Evolutionary conservation across 768 basidiomycete species (phyloP), one percentile per base, ranked within the genome.

Genomic region (Mycena polygramma): DNA sequence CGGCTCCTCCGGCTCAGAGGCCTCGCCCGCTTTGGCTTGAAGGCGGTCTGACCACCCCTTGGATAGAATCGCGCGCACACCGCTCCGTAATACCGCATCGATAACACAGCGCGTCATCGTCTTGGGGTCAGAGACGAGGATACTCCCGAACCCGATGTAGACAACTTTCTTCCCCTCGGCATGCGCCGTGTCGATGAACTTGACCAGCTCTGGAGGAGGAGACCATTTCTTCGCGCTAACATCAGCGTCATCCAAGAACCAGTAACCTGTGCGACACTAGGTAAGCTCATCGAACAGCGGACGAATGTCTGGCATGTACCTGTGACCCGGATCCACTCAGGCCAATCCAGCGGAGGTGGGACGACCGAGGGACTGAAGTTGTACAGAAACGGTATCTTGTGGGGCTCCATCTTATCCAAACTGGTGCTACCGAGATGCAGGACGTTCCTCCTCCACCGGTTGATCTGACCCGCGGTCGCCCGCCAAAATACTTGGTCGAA

Each of bases 401-500:
- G 96, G 43, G 94, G 94, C 77, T 98, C 96, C 91, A 99, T 94
- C 81, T 92, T 96, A 80, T 99, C 98, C 51, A 98, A 84, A 73
- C 86, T 96, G 20, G 97, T 98, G 71, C 92, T 86, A 4, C 88
- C 88, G 43, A 99, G 87, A 57, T 87, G 88, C 24, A 99, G 82
- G 9, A 89, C 78, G 72, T 95, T 89, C 72, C 91, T 88, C 39
- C 97, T 87, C 96, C 96, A 99, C 54, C 94, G 89, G 77, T 99
- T 99, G 76, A 99, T 92, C 77, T 99, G 97, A 1, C 95, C 93
- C 2, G 97, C 87, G 36, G 92, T 98, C 19, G 94, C 97, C 57
- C 94, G 88, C 97, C 97, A 99, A 81, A 99, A 98, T 36, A 97
- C 92, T 83, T 97, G 95, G 75, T 97, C 98, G 78, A 99, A 99